Conservation (phyloP, 2,329 filamentous ascomycete species). For the Dichotomopilus funicola region DNA sequence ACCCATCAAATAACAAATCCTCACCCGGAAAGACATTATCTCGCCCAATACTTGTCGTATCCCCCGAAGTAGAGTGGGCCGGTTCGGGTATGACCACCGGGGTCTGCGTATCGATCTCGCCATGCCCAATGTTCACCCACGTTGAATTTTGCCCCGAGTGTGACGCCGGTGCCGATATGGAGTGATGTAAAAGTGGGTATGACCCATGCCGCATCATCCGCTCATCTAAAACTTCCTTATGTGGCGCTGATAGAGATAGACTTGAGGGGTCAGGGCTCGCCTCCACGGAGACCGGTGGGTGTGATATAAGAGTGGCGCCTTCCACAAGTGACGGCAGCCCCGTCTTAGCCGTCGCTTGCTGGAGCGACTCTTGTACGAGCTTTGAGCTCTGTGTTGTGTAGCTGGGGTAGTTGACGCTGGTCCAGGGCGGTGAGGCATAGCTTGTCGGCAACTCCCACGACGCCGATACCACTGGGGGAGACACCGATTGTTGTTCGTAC, state of each 20-base stretch:
- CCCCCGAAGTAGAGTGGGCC: slow-evolving; percentile 19
- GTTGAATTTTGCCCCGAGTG: slow-evolving; percentile 3
- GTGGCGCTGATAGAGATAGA: background rate
- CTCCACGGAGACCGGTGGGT: slow-evolving; percentile 3
- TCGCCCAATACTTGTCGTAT: slow-evolving; percentile 22
- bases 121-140: slow-evolving; percentile 4
- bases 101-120: slow-evolving; percentile 22
- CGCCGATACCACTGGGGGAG: background rate
- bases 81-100: slow-evolving; percentile 22
- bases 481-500: slow-evolving; percentile 2
- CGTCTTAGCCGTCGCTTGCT: slow-evolving; percentile 4
- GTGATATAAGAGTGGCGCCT: slow-evolving; percentile 14
- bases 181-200: background rate
- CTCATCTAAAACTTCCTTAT: slow-evolving; percentile 5
- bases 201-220: background rate
- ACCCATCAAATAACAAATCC: slow-evolving; percentile 26
- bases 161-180: slow-evolving; percentile 8
- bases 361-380: slow-evolving; percentile 11
- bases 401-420: slow-evolving; percentile 19
- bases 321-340: slow-evolving; percentile 22
- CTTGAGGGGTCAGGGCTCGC: slow-evolving; percentile 2
- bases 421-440: slow-evolving; percentile 10
- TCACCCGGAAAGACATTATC: slow-evolving; percentile 28
- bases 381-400: slow-evolving; percentile 19
- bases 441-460: background rate